Evolutionary conservation across 2,329 filamentous ascomycete genomes (phyloP).

Genomic region (Talaromyces sp.): DNA sequence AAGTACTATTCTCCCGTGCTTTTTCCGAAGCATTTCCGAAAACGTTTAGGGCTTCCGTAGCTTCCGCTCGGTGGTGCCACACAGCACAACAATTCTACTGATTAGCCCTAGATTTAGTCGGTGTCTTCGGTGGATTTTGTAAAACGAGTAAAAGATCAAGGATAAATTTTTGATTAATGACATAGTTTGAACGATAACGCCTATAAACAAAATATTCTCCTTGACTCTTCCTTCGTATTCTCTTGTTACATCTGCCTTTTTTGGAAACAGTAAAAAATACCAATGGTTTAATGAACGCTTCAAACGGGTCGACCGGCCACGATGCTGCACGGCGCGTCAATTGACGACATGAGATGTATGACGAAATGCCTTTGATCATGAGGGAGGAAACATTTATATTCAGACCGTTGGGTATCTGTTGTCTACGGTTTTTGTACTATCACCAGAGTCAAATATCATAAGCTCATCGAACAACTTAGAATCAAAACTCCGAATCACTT

Average conservation of each 20-base stretch:
- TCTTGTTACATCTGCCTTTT: background rate
- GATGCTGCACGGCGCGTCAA: background rate
- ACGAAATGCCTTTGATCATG: conserved; percentile 37
- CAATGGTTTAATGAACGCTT: background rate
- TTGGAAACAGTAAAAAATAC: background rate
- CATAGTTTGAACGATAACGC: background rate
- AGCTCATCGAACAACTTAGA: background rate
- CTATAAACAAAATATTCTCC: background rate
- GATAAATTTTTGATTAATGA: background rate
- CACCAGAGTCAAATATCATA: background rate
- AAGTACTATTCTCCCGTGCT: background rate
- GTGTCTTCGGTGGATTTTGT: background rate
- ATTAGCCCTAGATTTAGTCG: background rate
- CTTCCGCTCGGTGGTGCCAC: background rate
- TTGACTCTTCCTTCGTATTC: background rate
- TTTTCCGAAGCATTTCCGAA: background rate
- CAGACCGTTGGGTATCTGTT: background rate
- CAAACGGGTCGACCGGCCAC: background rate
- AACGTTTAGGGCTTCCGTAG: background rate
- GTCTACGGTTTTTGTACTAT: background rate
- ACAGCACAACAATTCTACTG: background rate
- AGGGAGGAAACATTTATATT: conserved; percentile 25
- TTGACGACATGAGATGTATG: conserved; percentile 7
- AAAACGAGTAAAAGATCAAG: background rate
- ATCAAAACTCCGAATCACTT: background rate